Percentiles rank a stretch among this genome's conserved stretches.
phyloP scores from a whole-genome alignment of 2,329 filamentous ascomycete genomes.

The Penicillium sumatraense region DNA sequence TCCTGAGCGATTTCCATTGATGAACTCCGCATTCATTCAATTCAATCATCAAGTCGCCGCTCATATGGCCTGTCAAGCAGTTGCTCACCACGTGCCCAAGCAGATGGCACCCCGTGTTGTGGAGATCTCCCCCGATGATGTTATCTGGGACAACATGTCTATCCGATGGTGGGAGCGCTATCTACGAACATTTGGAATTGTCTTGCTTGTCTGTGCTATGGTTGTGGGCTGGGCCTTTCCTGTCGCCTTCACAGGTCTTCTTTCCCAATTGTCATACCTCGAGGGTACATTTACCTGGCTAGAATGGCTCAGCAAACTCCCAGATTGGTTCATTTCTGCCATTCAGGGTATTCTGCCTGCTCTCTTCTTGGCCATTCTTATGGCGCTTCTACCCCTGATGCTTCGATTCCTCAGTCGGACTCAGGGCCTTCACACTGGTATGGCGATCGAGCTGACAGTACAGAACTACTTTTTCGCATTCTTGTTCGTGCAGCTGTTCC shows the following conservation, averaged over 20 bases:
- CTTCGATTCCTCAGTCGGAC: constrained; percentile 73
- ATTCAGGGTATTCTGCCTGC: constrained; percentile 88
- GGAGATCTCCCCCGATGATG: constrained; percentile 91
- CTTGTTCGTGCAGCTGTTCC: constrained; percentile 91
- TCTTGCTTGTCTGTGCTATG: constrained; percentile 71
- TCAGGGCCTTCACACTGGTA: constrained; percentile 82
- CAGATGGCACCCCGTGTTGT: constrained; percentile 91
- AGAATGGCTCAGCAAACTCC: constrained; percentile 67
- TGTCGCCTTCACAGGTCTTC: constrained; percentile 81
- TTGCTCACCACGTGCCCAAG: constrained; percentile 87
- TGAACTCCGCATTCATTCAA: constrained; percentile 97
- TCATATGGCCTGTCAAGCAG: constrained; percentile 94
- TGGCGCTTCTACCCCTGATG: constrained; percentile 80
- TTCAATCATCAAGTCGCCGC: constrained; percentile 98
- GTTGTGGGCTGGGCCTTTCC: constrained; percentile 89
- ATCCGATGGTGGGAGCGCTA: constrained; percentile 93
- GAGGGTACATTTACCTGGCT: constrained; percentile 71
- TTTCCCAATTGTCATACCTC: constrained; percentile 77
- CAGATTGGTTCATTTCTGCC: constrained; percentile 65
- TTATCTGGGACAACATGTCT: constrained; percentile 97
- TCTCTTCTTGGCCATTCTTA: constrained; percentile 73
- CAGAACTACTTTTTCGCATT: constrained; percentile 94
- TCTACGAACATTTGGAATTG: constrained; percentile 69
- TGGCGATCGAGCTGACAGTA: constrained; percentile 78
- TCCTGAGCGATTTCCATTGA: constrained; percentile 82